Conservation (phyloP, 805 yeast species). For the Danielozyma ontarioensis region DNA sequence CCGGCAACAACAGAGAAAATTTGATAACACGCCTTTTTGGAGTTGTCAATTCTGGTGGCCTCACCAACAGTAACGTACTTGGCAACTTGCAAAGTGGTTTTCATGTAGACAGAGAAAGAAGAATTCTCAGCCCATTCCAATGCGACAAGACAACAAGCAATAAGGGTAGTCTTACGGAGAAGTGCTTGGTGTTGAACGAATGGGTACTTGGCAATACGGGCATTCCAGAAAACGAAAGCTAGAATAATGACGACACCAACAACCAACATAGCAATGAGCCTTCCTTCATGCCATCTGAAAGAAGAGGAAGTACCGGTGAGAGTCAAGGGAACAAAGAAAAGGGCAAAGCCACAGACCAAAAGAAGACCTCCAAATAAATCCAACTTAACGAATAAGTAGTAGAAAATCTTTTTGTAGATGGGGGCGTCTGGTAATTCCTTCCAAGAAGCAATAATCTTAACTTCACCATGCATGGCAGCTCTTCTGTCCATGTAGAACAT, state of each 20-base stretch:
- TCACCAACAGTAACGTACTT: constrained; percentile 13
- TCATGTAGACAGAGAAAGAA: constrained; percentile 17
- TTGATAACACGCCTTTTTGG: constrained; percentile 21
- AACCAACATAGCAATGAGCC: constrained; percentile 17
- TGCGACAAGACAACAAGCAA: constrained; percentile 13
- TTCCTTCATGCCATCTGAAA: constrained; percentile 8
- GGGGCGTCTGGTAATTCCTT: constrained; percentile 9
- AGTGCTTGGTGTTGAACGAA: constrained; percentile 20
- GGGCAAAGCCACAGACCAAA: constrained; percentile 13
- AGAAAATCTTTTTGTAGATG: constrained; percentile 10
- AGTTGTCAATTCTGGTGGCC: constrained; percentile 22
- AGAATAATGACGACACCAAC: constrained; percentile 14
- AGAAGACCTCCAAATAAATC: constrained; percentile 17
- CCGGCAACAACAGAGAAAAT: constrained; percentile 20
- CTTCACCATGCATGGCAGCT: constrained; percentile 18
- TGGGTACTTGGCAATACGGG: constrained; percentile 10
- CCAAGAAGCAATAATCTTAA: constrained; percentile 1
- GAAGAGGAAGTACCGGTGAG: constrained; percentile 16
- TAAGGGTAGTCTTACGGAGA: constrained; percentile 9
- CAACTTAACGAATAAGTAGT: constrained; percentile 9
- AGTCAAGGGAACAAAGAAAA: constrained; percentile 22
- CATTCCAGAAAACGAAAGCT: constrained; percentile 12
- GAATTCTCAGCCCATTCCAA: constrained; percentile 19
- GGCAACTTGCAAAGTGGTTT: constrained; percentile 19
- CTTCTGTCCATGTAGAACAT: constrained; percentile 20